Conservation (phyloP, 164 flowering plant species). For the Chimonanthus praecox region DNA sequence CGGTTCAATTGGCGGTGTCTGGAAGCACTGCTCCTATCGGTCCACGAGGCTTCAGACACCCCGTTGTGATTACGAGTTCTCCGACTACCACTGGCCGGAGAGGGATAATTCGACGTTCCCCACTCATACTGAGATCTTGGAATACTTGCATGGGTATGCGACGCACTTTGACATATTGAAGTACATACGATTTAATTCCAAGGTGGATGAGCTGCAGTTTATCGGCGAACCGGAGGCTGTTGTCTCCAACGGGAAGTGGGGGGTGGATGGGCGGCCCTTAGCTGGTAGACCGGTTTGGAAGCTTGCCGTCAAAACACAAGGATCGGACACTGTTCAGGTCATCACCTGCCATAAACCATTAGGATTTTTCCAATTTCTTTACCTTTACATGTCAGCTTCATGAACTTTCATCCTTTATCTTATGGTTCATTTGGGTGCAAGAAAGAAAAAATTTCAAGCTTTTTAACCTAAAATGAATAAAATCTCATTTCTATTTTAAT, state of each 20-base stretch:
- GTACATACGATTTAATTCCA: conserved; percentile 56
- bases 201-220: conserved; percentile 70
- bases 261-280: conserved; percentile 30
- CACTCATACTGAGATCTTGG: conserved; percentile 54
- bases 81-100: conserved; percentile 85
- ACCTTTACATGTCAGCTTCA: no score
- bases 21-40: conserved; percentile 69
- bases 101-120: conserved; percentile 63
- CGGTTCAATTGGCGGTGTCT: conserved; percentile 81
- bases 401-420: no score
- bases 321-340: conserved; percentile 54
- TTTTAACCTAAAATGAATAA: no score
- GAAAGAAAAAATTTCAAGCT: no score
- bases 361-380: no score
- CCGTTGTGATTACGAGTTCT: conserved; percentile 77
- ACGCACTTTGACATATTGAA: conserved; percentile 59
- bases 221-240: conserved; percentile 32
- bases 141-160: conserved; percentile 75
- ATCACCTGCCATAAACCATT: neutral
- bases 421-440: no score
- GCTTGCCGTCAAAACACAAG: conserved; percentile 52
- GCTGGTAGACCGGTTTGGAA: conserved; percentile 76
- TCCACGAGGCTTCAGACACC: conserved; percentile 83
- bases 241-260: conserved; percentile 11
- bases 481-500: no score